These are phyloP conservation scores for Ophiorrhiza pumila DNA, from an alignment of 257 asterid genomes.

Conservation along the genomic window DNA sequence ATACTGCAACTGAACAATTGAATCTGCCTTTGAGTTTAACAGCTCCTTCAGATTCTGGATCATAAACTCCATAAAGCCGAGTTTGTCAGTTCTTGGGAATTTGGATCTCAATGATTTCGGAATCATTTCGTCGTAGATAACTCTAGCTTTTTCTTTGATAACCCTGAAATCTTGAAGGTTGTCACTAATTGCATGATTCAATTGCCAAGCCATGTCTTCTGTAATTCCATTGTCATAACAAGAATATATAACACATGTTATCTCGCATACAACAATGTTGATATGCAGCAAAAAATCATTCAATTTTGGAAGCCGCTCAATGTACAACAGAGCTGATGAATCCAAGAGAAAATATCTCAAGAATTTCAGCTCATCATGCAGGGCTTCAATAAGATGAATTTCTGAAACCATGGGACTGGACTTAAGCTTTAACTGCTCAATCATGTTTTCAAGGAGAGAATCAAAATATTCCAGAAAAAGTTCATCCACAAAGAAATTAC, in stretches of 20 bases:
- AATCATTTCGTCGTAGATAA: not conserved
- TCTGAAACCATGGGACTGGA: not conserved
- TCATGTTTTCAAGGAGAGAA: slow-evolving; percentile 5
- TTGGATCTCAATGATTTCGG: not conserved
- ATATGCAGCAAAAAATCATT: not conserved
- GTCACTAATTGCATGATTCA: not conserved
- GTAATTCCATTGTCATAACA: not conserved
- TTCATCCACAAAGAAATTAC: not conserved
- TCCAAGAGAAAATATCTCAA: not conserved
- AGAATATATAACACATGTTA: not conserved
- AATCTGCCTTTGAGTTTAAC: not conserved
- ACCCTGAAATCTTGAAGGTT: not conserved
- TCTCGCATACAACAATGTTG: not conserved
- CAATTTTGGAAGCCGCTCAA: not conserved
- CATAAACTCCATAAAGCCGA: not conserved
- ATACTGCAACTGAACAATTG: not conserved
- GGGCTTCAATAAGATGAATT: not conserved
- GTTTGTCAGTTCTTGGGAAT: slow-evolving; percentile 8
- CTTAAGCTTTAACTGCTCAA: not conserved
- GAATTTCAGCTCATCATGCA: slow-evolving; percentile 3
- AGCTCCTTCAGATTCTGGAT: not conserved
- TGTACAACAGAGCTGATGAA: not conserved
- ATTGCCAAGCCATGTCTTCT: not conserved
- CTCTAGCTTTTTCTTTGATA: not conserved
- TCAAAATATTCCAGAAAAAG: not conserved